Evolutionary conservation across 2,329 filamentous ascomycete species (phyloP).

Genomic region (Fusarium begoniae): DNA sequence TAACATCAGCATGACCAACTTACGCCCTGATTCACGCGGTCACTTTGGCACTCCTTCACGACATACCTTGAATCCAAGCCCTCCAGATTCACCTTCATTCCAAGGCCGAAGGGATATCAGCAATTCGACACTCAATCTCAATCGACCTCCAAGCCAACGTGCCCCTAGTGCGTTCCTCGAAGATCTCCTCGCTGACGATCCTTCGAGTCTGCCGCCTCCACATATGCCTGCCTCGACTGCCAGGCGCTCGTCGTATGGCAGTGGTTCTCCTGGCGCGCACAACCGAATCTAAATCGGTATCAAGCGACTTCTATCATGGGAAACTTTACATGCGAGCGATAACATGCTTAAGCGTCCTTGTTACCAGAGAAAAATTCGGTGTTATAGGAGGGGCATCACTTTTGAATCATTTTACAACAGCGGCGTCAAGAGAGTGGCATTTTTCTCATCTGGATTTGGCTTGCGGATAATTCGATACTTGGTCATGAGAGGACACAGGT

Average conservation of each 20-base stretch:
- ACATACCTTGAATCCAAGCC: slow-evolving; percentile 60
- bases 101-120: slow-evolving; percentile 62
- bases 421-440: slow-evolving; percentile 38
- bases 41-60: slow-evolving; percentile 54
- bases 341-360: slow-evolving; percentile 9
- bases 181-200: slow-evolving; percentile 84
- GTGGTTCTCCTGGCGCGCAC: slow-evolving; percentile 30
- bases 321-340: slow-evolving; percentile 20
- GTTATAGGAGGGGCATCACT: slow-evolving; percentile 6
- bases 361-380: slow-evolving; percentile 27
- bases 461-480: slow-evolving; percentile 31
- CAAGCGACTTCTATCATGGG: slow-evolving; percentile 5
- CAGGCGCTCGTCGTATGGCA: slow-evolving; percentile 38
- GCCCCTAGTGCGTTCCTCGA: slow-evolving; percentile 91
- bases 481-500: slow-evolving; percentile 19
- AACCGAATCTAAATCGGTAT: slow-evolving; percentile 40
- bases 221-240: slow-evolving; percentile 46
- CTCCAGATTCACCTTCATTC: slow-evolving; percentile 72
- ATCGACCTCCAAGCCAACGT: slow-evolving; percentile 69
- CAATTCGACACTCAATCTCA: slow-evolving; percentile 73
- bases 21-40: slow-evolving; percentile 67
- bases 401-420: slow-evolving; percentile 31
- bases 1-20: slow-evolving; percentile 68
- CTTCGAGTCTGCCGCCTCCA: slow-evolving; percentile 58
- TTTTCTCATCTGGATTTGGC: slow-evolving; percentile 26